Evolutionary conservation across 768 basidiomycete genomes (phyloP).

Genomic region (Saitozyma sp.): DNA sequence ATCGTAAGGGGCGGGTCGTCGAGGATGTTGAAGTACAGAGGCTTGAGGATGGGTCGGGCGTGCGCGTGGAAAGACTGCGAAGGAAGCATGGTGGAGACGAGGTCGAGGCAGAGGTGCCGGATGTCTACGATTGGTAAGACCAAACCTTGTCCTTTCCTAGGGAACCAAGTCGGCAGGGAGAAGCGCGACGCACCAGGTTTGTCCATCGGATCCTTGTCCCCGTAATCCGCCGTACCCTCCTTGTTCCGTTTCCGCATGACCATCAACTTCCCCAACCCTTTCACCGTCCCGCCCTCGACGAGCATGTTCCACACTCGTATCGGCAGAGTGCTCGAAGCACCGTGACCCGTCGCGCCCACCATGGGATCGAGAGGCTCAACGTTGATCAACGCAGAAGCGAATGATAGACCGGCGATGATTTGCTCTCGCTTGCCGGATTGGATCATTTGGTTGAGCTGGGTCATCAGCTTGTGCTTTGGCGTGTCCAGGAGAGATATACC

Average conservation of each 20-base stretch:
- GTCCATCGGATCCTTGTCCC: conserved; percentile 45
- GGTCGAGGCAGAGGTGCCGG: conserved; percentile 41
- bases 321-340: conserved; percentile 25
- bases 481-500: neutral
- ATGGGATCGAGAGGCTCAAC: conserved; percentile 33
- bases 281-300: conserved; percentile 44
- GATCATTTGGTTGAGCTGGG: conserved; percentile 45
- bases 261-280: conserved; percentile 45
- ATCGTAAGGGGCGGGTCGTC: conserved; percentile 47
- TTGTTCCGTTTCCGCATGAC: conserved; percentile 43
- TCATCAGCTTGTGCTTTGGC: conserved; percentile 2
- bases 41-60: conserved; percentile 37
- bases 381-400: conserved; percentile 37
- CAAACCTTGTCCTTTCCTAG: neutral
- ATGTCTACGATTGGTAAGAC: conserved; percentile 31
- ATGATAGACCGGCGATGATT: conserved; percentile 36
- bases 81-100: conserved; percentile 41
- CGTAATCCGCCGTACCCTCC: conserved; percentile 39
- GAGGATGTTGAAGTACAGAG: conserved; percentile 38
- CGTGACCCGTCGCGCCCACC: conserved; percentile 13
- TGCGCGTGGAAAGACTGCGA: conserved; percentile 41
- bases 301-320: conserved; percentile 38
- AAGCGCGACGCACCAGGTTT: conserved; percentile 38
- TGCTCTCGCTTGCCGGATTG: conserved; percentile 48
- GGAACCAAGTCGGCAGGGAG: too few species aligned